phyloP scores from a whole-genome alignment of 2,329 filamentous ascomycete genomes.

The Thyridium curvatum region DNA sequence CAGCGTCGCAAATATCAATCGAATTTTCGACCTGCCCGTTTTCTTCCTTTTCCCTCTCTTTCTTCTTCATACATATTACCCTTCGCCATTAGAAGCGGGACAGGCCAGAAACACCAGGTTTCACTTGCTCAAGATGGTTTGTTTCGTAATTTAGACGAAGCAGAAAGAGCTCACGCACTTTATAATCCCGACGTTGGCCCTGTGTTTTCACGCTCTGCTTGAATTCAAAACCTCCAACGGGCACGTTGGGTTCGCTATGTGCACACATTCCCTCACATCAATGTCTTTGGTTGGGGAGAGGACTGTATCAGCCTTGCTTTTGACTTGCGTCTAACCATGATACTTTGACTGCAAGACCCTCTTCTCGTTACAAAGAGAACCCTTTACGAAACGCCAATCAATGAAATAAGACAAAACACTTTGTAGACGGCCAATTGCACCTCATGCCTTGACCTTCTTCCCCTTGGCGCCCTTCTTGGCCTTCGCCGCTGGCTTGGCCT shows the following conservation, averaged over 20 bases:
- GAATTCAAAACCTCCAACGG: constrained; percentile 20
- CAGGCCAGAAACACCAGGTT: constrained; percentile 15
- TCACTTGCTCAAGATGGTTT: constrained; percentile 25
- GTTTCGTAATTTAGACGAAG: constrained; percentile 44
- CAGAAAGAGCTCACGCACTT: constrained; percentile 46
- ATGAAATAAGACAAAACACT: too few species aligned
- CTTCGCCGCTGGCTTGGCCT: constrained; percentile 17
- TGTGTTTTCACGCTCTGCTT: constrained; percentile 15
- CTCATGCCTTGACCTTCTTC: constrained; percentile 20
- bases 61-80: constrained; percentile 43
- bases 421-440: too few species aligned
- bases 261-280: constrained; percentile 37
- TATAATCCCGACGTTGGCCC: constrained; percentile 52
- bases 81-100: constrained; percentile 27
- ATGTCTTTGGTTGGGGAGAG: too few species aligned
- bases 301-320: too few species aligned
- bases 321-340: too few species aligned
- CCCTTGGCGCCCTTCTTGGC: constrained; percentile 20
- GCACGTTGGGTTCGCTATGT: constrained; percentile 57
- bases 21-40: constrained; percentile 5
- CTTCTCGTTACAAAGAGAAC: constrained; percentile 8
- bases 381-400: too few species aligned
- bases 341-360: constrained; percentile 1
- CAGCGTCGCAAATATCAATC: constrained; percentile 4
- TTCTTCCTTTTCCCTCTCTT: constrained; percentile 24